Evolutionary conservation across 2,329 filamentous ascomycete species (phyloP), one percentile per base, ranked within the genome.

Genomic region (Epichloe sp.): DNA sequence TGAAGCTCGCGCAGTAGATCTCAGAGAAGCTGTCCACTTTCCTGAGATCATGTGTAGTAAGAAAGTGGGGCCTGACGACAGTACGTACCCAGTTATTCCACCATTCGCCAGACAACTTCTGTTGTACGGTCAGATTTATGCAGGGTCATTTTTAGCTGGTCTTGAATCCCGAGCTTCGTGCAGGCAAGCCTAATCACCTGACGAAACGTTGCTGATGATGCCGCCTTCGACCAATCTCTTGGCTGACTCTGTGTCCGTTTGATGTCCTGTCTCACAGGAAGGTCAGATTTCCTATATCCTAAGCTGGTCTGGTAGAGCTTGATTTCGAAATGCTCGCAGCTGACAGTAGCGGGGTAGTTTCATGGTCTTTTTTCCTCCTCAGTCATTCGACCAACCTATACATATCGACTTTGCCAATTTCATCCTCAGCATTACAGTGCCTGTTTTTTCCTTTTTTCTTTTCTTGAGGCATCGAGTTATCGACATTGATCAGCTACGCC

Each of bases 161-260:
- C 46, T 31, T 31, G 36, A 37, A 40, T 3, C 11, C 40, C 6
- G n/a, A 47, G 31, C 40, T 42, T 38, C 23, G 17, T 38, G 49
- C 49, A 44, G 49, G 38, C 40, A 37, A 41, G 44, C 14, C 19
- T 21, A 26, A 48, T 51, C 49, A 48, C 49, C 49, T 51, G 49
- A 47, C 44, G 19, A 48, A 45, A 38, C 31, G 14, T 41, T 35
- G 14, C 37, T 41, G 34, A 2, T 15, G 23, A 10, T 44, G 43
- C 43, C 43, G 23, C 23, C 26, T 44, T 44, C 6, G 26, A 31
- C 43, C 3, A 15, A 10, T 47, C 12, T n/a, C 11, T 26, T 26
- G 23, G 3, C 12, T 31, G 21, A 10, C 4, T 34, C 15, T 34
- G 23, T 44, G 5, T 7, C 5, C 37, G 14, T 40, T 15, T 5